These are phyloP conservation scores for Penicillium sp. DNA, from an alignment of 2,329 filamentous ascomycete species.

Conservation along the genomic window DNA sequence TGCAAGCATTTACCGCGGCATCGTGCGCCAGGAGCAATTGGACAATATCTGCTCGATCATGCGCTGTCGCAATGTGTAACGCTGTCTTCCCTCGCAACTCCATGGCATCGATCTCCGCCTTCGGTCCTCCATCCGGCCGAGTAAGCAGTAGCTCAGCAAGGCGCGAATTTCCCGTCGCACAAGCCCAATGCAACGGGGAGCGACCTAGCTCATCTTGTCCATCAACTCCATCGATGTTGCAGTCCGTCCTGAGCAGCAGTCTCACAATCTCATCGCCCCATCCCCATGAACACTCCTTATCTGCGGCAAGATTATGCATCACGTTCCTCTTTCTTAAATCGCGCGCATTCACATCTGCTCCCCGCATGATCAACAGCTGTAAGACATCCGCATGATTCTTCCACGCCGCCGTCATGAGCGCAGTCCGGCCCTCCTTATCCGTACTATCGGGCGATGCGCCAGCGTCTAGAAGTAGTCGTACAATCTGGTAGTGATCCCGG, in stretches of 20 bases:
- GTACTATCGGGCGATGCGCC: conserved; percentile 32
- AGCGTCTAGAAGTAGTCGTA: conserved; percentile 43
- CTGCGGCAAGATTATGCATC: conserved; percentile 46
- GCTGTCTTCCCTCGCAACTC: conserved; percentile 48
- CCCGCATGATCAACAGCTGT: conserved; percentile 37
- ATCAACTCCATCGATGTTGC: conserved; percentile 39
- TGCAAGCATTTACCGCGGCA: conserved; percentile 49
- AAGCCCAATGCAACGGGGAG: conserved; percentile 59
- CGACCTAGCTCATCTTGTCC: conserved; percentile 49
- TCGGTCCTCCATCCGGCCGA: conserved; percentile 27
- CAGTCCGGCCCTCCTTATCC: conserved; percentile 49
- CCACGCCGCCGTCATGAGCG: conserved; percentile 47
- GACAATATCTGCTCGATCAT: conserved; percentile 40
- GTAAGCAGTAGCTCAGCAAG: conserved; percentile 51
- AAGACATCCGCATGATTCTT: conserved; percentile 42
- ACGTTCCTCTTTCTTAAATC: conserved; percentile 34
- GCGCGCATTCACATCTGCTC: conserved; percentile 36
- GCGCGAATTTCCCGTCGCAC: conserved; percentile 55
- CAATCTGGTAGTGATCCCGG: conserved; percentile 44
- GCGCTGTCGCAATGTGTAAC: conserved; percentile 52
- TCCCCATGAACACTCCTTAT: conserved; percentile 43
- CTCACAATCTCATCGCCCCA: conserved; percentile 49
- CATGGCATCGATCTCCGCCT: conserved; percentile 43
- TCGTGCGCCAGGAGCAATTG: conserved; percentile 44
- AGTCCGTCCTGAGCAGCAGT: conserved; percentile 40